Evolutionary conservation across 495 filamentous ascomycete genomes (phyloP).

Genomic region (Penicillium cinerascens): DNA sequence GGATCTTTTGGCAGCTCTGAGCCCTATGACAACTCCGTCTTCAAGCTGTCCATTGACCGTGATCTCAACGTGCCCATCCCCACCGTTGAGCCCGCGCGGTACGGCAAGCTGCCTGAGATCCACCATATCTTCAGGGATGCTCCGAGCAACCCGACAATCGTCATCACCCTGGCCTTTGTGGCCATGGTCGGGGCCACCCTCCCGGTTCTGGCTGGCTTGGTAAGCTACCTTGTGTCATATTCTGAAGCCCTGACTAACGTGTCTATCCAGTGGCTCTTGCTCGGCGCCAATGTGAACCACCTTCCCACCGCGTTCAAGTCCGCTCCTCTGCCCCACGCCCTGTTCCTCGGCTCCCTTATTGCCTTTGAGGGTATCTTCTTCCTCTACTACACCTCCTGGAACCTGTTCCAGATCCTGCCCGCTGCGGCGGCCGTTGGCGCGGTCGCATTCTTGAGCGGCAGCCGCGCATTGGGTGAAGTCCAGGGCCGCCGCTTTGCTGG

Average conservation of each 20-base stretch:
- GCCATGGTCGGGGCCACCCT: slow-evolving; percentile 66
- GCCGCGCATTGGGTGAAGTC: slow-evolving; percentile 87
- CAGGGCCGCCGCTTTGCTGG: slow-evolving; percentile 81
- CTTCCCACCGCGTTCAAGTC: slow-evolving; percentile 65
- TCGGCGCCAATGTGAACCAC: slow-evolving; percentile 85
- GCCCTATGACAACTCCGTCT: slow-evolving; percentile 60
- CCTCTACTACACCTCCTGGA: slow-evolving; percentile 93
- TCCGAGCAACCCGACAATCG: slow-evolving; percentile 73
- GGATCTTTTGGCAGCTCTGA: slow-evolving; percentile 78
- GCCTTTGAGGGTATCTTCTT: slow-evolving; percentile 90
- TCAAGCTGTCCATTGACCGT: slow-evolving; percentile 60
- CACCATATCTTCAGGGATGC: slow-evolving; percentile 85
- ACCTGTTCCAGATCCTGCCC: slow-evolving; percentile 84
- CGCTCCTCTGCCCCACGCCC: slow-evolving; percentile 71
- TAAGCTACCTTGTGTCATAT: slow-evolving; percentile 30
- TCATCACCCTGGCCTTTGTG: slow-evolving; percentile 76
- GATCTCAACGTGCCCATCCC: slow-evolving; percentile 61
- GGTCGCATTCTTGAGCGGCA: slow-evolving; percentile 82
- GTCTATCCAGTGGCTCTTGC: slow-evolving; percentile 60
- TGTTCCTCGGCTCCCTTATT: slow-evolving; percentile 81
- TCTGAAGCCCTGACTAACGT: slow-evolving; percentile 10
- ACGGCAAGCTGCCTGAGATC: slow-evolving; percentile 79
- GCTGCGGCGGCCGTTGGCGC: slow-evolving; percentile 61
- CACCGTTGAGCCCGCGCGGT: slow-evolving; percentile 61
- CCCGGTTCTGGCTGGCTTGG: slow-evolving; percentile 65